phyloP scores from a whole-genome alignment of 192 early-diverging fungal genomes.

The Coemansia sp. region DNA sequence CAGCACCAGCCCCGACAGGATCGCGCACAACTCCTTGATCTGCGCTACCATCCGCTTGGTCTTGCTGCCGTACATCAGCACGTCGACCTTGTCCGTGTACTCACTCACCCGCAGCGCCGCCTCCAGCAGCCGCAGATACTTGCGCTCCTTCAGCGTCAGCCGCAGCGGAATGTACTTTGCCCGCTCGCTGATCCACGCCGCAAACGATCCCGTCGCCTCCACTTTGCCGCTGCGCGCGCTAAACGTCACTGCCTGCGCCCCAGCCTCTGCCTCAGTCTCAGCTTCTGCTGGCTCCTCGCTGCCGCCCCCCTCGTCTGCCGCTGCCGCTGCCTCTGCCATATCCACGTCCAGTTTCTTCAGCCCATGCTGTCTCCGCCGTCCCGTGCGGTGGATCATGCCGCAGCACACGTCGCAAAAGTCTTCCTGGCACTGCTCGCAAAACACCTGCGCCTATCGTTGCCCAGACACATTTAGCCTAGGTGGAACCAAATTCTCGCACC shows the following conservation, averaged over 20 bases:
- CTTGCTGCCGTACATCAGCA: slow-evolving; percentile 77
- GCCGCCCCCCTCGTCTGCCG: neutral
- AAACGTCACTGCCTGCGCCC: slow-evolving; percentile 47
- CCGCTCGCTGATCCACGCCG: slow-evolving; percentile 80
- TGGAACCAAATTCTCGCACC: neutral
- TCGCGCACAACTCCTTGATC: slow-evolving; percentile 94
- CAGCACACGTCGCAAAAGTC: slow-evolving; percentile 91
- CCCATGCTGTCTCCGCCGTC: slow-evolving; percentile 60
- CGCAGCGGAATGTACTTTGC: slow-evolving; percentile 94
- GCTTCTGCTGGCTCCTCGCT: neutral
- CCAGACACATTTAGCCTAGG: neutral
- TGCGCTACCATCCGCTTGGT: slow-evolving; percentile 86
- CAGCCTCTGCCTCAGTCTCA: slow-evolving; percentile 5
- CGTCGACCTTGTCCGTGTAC: slow-evolving; percentile 81
- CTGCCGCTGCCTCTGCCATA: slow-evolving; percentile 1
- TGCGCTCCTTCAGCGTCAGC: slow-evolving; percentile 84
- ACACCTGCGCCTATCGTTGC: slow-evolving; percentile 31
- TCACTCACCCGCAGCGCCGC: slow-evolving; percentile 89
- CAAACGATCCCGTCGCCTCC: slow-evolving; percentile 54
- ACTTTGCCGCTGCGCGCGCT: slow-evolving; percentile 33
- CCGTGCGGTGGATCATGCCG: slow-evolving; percentile 80
- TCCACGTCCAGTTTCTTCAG: slow-evolving; percentile 6
- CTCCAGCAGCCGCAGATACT: slow-evolving; percentile 88
- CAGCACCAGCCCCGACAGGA: slow-evolving; percentile 86
- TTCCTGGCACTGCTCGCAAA: slow-evolving; percentile 80